phyloP scores from a whole-genome alignment of 139 green algal species.

The Cymbomonas tetramitiformis region DNA sequence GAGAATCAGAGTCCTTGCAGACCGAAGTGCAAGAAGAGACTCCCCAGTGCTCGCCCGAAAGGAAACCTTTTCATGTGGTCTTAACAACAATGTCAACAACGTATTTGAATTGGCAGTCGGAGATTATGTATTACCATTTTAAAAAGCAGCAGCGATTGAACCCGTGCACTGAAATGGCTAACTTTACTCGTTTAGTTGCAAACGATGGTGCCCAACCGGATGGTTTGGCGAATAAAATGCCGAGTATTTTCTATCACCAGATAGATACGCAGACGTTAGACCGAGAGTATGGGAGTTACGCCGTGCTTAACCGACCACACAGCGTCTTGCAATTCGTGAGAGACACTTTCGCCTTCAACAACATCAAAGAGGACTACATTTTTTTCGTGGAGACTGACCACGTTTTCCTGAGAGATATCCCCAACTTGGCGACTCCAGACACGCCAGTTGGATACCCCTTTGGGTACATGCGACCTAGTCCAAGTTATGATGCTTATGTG shows the following conservation, averaged over 20 bases:
- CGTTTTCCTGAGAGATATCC: background rate
- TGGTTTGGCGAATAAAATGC: background rate
- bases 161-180: background rate
- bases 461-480: too few relatives aligned
- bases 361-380: background rate
- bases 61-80: too few relatives aligned
- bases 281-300: background rate
- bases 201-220: background rate
- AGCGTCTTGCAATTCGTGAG: background rate
- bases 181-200: background rate
- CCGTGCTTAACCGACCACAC: background rate
- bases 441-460: too few relatives aligned
- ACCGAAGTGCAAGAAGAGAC: too few relatives aligned
- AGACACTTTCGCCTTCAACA: background rate
- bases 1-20: too few relatives aligned
- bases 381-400: constrained; percentile 6
- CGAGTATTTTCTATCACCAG: background rate
- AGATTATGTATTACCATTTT: constrained; percentile 15
- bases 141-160: constrained; percentile 1
- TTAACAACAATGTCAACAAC: constrained; percentile 3
- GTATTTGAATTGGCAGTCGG: constrained; percentile 12
- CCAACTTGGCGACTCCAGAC: constrained; percentile 5
- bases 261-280: background rate
- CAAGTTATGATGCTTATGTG: too few relatives aligned
- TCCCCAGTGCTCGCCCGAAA: too few relatives aligned